Evolutionary conservation across 176 grass and related monocot genomes (phyloP).

Genomic region (Avena eriantha): DNA sequence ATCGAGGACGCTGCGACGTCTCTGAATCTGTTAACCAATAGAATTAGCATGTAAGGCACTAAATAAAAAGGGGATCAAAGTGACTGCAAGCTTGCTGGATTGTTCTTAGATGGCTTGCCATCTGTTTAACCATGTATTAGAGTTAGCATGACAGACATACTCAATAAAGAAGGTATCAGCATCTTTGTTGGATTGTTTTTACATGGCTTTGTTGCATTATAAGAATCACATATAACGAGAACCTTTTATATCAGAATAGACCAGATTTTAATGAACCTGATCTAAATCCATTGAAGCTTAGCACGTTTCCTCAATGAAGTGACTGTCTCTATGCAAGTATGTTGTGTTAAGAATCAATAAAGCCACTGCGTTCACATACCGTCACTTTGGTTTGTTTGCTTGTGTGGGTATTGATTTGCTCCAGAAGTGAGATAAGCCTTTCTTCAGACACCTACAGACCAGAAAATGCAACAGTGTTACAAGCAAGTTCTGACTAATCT

Average conservation of each 20-base stretch:
- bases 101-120: background rate
- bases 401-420: constrained; percentile 89
- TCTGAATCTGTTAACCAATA: constrained; percentile 71
- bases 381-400: constrained; percentile 91
- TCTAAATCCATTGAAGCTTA: background rate
- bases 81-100: background rate
- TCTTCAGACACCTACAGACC: constrained; percentile 82
- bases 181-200: background rate
- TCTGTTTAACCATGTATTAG: background rate
- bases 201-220: background rate
- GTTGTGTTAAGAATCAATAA: background rate
- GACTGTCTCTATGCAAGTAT: background rate
- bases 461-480: background rate
- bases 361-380: constrained; percentile 50
- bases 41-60: background rate
- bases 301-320: background rate
- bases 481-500: background rate
- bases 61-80: background rate
- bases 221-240: background rate
- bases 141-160: background rate
- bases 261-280: background rate
- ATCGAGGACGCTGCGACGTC: constrained; percentile 73
- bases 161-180: background rate
- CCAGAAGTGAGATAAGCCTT: constrained; percentile 80
- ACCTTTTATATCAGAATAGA: background rate